Percentiles rank a stretch among this genome's conserved stretches.
Evolutionary conservation across 2,329 filamentous ascomycete genomes (phyloP).

Genomic region (Sarocladium oryzae): DNA sequence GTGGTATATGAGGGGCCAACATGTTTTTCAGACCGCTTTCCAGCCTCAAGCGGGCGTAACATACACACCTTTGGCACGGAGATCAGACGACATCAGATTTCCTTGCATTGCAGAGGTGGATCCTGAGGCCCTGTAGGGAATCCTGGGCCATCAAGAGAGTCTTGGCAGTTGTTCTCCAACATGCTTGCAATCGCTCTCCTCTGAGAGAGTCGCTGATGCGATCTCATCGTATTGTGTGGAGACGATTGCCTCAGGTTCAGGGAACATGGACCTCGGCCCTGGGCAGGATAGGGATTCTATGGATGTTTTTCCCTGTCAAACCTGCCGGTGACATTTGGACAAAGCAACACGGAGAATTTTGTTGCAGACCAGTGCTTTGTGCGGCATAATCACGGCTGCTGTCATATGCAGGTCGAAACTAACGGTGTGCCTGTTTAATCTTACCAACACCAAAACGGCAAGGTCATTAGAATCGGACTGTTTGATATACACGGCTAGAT

Average conservation of each 20-base stretch:
- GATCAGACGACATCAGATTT: too few species aligned
- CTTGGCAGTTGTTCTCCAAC: too few species aligned
- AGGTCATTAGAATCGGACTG: slow-evolving; percentile 1
- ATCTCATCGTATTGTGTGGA: neutral
- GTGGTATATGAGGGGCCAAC: too few species aligned
- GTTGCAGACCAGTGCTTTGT: neutral
- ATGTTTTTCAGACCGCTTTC: too few species aligned
- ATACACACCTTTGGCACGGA: too few species aligned
- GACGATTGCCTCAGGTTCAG: neutral
- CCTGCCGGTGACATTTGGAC: neutral
- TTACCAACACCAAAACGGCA: slow-evolving; percentile 1
- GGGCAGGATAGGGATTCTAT: neutral
- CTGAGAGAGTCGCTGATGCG: too few species aligned
- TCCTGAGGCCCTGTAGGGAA: too few species aligned
- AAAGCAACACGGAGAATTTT: neutral
- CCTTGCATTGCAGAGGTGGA: too few species aligned
- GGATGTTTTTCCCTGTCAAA: neutral
- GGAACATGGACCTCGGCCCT: neutral
- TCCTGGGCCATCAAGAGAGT: too few species aligned
- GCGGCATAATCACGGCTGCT: slow-evolving; percentile 1
- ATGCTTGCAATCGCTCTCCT: too few species aligned
- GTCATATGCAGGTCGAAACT: neutral
- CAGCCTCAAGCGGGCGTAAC: too few species aligned
- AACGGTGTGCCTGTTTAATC: slow-evolving; percentile 1
- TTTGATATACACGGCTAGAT: neutral